Base-by-base conservation (phyloP, 805 yeast species). In the Wickerhamomyces bovis region DNA sequence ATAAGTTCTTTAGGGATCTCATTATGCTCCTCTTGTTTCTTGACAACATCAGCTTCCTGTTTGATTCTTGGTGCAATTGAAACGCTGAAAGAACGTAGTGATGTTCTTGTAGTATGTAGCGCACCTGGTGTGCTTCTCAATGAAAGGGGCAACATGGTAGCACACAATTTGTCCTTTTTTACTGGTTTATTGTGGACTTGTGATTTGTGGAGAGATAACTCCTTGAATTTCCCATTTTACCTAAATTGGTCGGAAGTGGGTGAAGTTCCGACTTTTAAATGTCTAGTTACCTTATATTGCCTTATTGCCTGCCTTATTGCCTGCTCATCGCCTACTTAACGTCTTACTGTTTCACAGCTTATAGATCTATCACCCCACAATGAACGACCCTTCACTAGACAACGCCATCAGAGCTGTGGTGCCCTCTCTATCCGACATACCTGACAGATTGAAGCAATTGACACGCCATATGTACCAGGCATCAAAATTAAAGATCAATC, bases 1-100 rank as follows among this genome's bases (percentile, higher is more conserved):
- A 83, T 69, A 31, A 80, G 51, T 64, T 85, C 89, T 57, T 80
- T 80, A 46, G 73, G 71, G 31, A 62, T 42, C 51, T 56, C 63
- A 22, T 60, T 53, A 43, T 61, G 63, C 23, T 58, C 58, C 33
- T 54, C 56, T 30, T 53, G 55, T 22, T 49, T 44, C 39, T 46
- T 50, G 39, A 55, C 46, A 20, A 52, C 48, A 1, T 50, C 50
- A 2, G 44, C 26, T 16, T 47, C 41, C 3, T 41, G 22, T n/a
- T n/a, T 3, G 20, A 33, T 18, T 33, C 10, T 33, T 33, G 20
- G 36, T 7, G 12, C 36, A 33, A 33, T 16, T 4, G 36, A 33
- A 13, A 4, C 12, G 11, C 36, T 33, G 36, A 33, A 33, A 33
- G 36, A n/a, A 20, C 36, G 36, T 13, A 33, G 8, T 7, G 36